These are phyloP conservation scores for Entomortierella lignicola DNA, from an alignment of 192 early-diverging fungal species.

Conservation along the genomic window DNA sequence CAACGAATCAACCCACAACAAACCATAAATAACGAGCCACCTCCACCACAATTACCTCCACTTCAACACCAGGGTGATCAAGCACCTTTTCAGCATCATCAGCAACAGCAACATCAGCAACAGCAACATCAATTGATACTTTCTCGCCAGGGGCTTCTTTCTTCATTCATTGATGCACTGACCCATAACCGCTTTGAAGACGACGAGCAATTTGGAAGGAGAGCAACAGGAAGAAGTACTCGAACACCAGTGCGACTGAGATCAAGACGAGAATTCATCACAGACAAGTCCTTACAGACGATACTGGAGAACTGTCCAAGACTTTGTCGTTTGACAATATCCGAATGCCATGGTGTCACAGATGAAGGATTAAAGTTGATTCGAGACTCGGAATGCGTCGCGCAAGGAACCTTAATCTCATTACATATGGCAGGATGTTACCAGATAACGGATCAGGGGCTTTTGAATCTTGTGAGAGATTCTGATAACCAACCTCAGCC, in stretches of 20 bases:
- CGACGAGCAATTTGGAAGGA: neutral
- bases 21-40: conserved; percentile 1
- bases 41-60: neutral
- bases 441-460: conserved; percentile 49
- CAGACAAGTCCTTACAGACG: conserved; percentile 46
- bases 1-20: conserved; percentile 23
- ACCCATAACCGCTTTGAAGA: neutral
- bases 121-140: neutral
- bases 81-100: neutral
- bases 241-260: conserved; percentile 10
- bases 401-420: conserved; percentile 17
- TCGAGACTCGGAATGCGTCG: conserved; percentile 15
- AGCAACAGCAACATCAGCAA: neutral
- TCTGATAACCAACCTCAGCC: neutral
- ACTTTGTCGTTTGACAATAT: conserved; percentile 49
- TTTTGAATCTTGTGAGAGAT: conserved; percentile 24
- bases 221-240: neutral
- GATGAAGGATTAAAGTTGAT: conserved; percentile 19
- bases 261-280: conserved; percentile 43
- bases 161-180: conserved; percentile 10
- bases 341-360: conserved; percentile 53
- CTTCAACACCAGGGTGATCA: neutral
- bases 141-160: conserved; percentile 6
- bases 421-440: conserved; percentile 39
- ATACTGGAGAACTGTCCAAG: conserved; percentile 51